Evolutionary conservation across 352 stramenopile genomes (phyloP), one percentile per base, ranked within the genome.

Genomic region (Pythium graminicola): DNA sequence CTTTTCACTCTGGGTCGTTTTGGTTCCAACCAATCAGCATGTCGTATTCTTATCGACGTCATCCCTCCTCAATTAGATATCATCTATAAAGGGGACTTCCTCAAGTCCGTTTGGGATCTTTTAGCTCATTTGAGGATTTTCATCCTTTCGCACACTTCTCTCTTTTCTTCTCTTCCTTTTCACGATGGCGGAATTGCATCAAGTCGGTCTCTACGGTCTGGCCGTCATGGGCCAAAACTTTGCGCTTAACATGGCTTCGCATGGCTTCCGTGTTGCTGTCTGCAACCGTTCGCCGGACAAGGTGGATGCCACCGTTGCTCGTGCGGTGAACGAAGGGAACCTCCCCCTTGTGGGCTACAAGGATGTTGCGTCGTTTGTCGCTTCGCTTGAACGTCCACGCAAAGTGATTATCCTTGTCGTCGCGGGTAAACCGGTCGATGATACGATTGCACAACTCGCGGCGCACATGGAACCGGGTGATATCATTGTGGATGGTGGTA

Each of bases 381-480:
- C 71, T 14, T 96, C 90, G 50, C 76, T 99, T 8, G 73, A 72
- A 11, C 95, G 92, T 48, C 97, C 97, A 11, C 91, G 97, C 48
- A 99, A 98, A 74, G 86, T 99, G 42, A 95, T 99, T 52, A 95
- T 99, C 60, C 81, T 99, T 16, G 96, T 99, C 11, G 95, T 98
- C 70, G 97, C 97, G 27, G 97, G 97, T 59, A 96, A 97, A 69
- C 90, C 97, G n/a, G 93, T 98, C 24, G 93, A 98, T 64, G 54
- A 78, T 57, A 96, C 86, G 14, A 97, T 98, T 73, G 77, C 74
- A 1, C 67, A 71, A 23, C 74, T 98, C 19, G 72, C 78, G 1
- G 62, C 93, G 61, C 76, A 89, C 73, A 81, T 97, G 68, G 92
- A 97, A 64, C 62, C 75, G 32, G 97, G 95, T 13, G 97, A 99